Evolutionary conservation across 2,329 filamentous ascomycete genomes (phyloP), one percentile per base, ranked within the genome.

Genomic region (Colletotrichum destructivum): DNA sequence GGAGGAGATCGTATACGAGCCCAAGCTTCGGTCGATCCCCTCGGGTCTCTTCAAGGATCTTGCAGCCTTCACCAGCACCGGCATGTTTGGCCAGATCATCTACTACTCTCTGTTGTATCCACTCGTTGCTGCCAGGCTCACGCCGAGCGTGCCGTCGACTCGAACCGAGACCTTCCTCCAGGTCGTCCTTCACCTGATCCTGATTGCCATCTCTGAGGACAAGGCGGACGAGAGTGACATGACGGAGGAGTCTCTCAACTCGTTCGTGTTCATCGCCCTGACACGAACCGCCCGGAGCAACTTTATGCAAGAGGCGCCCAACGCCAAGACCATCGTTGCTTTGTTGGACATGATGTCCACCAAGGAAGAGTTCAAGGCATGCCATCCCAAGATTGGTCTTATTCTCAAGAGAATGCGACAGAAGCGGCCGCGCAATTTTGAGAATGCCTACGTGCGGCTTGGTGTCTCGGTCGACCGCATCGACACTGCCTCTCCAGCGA

Each of bases 111-210:
- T 99, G 16, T 86, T 95, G 21, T 98, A 97, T 79, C 91, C 94
- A 2, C 84, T 97, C 6, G 90, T 92, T 40, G 91, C 91, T 26
- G 86, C 90, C 66, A 87, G 88, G 59, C 87, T 90, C 38, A 94
- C 93, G 0, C 92, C 94, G 0, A 90, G 87, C 21, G 92, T 98
- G 35, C 94, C 94, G 11, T 87, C 88, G 13, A 97, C 95, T 1
- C 90, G 96, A 64, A 88, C 98, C 11, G 96, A 99, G 82, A 93
- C 94, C 0, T 98, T 97, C 82, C 84, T 98, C 42, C 96, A 98
- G 78, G 93, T 98, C 56, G 92, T 98, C 2, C 84, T 99, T 42
- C 96, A 99, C 80, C 86, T 99, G 13, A 88, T 94, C 4, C 88
- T 98, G 51, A 90, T 98, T 62, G 95, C 95, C 16, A 91, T 97